Base-by-base conservation (phyloP, 805 yeast genomes). In the Ogataea polymorpha region DNA sequence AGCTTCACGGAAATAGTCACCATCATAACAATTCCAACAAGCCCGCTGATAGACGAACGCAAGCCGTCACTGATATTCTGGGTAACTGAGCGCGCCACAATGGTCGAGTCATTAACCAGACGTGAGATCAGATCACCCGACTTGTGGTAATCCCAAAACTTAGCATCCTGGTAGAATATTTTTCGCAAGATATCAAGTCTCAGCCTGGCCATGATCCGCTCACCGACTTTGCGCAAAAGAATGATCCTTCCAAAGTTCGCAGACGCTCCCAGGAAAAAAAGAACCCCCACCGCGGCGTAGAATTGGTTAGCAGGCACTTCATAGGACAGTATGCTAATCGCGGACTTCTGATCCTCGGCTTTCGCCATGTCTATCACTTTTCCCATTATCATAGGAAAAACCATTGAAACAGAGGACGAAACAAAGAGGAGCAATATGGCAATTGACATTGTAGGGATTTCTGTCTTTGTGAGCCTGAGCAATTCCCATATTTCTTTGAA, bases 11-110 rank as follows among this genome's bases (percentile, higher is more conserved):
- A 82, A 8, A 90, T 93, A 51, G 79, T 79, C 48, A 86, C 70
- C 98, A 91, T 91, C 96, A 90, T 88, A 3, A 86, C 76, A 34
- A 90, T 67, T 6, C 97, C 98, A 29, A 87, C 95, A 34, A 76
- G 69, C 1, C 96, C 96, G 53, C 88, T 80, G 15, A 91, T 78
- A 1, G 80, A 61, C 0, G 97, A 81, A 43, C 97, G 69, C 26
- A 89, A 72, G n/a, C 98, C 98, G 59, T 91, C 97, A 42, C 93
- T 82, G 17, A 91, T 73, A 59, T 91, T 90, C 51, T 85, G 91
- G 24, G 96, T 87, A 14, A 91, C 77, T 0, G 96, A 80, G 54
- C 82, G 79, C 6, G 96, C 77, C 11, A 91, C 95, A 32, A 91
- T 79, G 23, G 89, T 87, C 1, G 96, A 85, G 60, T 91, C 98